Percentiles rank a stretch among this genome's conserved stretches.
Conservation (phyloP, 2,329 filamentous ascomycete species). For the Stenocarpella maydis region DNA sequence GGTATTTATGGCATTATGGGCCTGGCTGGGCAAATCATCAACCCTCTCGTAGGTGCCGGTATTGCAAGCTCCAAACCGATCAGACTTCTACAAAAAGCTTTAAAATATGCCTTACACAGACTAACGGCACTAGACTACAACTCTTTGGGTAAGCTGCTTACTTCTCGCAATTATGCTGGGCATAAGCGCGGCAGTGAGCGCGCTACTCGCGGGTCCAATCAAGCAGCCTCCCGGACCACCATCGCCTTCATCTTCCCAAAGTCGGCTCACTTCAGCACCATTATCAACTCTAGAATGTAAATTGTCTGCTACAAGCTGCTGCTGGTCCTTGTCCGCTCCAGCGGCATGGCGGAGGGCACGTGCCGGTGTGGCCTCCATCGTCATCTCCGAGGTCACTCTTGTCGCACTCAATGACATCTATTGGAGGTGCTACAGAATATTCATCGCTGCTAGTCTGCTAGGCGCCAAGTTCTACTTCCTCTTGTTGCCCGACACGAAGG, state of each 20-base stretch:
- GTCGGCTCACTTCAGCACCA: constrained; percentile 42
- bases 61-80: no score
- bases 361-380: constrained; percentile 44
- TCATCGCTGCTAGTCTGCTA: constrained; percentile 44
- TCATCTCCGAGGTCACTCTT: constrained; percentile 42
- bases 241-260: constrained; percentile 47
- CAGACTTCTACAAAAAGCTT: neutral
- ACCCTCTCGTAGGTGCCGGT: constrained; percentile 40
- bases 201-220: constrained; percentile 37
- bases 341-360: constrained; percentile 62
- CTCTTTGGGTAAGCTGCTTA: constrained; percentile 35
- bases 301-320: constrained; percentile 49
- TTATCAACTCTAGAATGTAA: constrained; percentile 46
- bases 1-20: constrained; percentile 51
- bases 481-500: constrained; percentile 47
- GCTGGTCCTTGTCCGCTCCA: constrained; percentile 64
- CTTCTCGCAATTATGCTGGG: constrained; percentile 36
- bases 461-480: constrained; percentile 44
- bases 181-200: constrained; percentile 39
- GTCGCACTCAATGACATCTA: constrained; percentile 42
- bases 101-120: neutral
- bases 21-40: constrained; percentile 43
- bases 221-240: constrained; percentile 38
- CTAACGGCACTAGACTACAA: constrained; percentile 14
- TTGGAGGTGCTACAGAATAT: constrained; percentile 46